Evolutionary conservation across 2,329 filamentous ascomycete species (phyloP).

Genomic region (Podosphaera xanthii): DNA sequence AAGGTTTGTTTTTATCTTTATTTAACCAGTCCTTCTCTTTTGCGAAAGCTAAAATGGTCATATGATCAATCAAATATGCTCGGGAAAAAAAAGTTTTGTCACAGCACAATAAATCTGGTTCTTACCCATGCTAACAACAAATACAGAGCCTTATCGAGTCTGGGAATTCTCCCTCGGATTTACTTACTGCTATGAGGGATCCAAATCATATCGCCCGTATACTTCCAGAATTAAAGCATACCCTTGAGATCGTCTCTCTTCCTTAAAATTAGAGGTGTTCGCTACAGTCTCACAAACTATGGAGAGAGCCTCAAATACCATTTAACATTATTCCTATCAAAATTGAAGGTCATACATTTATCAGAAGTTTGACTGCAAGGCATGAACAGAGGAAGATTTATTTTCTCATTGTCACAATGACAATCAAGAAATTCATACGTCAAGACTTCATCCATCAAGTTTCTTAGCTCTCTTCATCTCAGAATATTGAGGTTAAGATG

Average conservation of each 20-base stretch:
- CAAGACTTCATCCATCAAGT: too few relatives aligned
- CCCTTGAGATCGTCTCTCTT: conserved; percentile 26
- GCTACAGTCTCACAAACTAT: too few relatives aligned
- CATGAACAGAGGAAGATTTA: too few relatives aligned
- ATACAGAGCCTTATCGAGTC: conserved; percentile 25
- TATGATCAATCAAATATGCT: too few relatives aligned
- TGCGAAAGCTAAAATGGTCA: background rate
- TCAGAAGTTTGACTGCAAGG: too few relatives aligned
- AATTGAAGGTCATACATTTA: too few relatives aligned
- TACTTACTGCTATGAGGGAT: conserved; percentile 56
- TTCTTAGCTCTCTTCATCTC: too few relatives aligned
- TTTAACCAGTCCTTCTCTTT: background rate
- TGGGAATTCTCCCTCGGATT: conserved; percentile 40
- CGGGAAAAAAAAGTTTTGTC: background rate
- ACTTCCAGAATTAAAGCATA: conserved; percentile 47
- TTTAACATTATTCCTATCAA: too few relatives aligned
- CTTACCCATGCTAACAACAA: conserved; percentile 7
- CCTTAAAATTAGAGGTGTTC: conserved; percentile 13
- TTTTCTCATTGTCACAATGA: too few relatives aligned
- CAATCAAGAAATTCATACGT: too few relatives aligned
- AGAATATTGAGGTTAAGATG: too few relatives aligned
- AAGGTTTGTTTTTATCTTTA: conserved; percentile 25
- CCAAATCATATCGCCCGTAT: conserved; percentile 50
- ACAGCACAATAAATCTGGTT: background rate
- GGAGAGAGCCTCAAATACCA: too few relatives aligned